Percentiles rank a stretch among this genome's conserved stretches.
Evolutionary conservation across 1,284 basidiomycete genomes (phyloP).

Genomic region (Pascua sp.): DNA sequence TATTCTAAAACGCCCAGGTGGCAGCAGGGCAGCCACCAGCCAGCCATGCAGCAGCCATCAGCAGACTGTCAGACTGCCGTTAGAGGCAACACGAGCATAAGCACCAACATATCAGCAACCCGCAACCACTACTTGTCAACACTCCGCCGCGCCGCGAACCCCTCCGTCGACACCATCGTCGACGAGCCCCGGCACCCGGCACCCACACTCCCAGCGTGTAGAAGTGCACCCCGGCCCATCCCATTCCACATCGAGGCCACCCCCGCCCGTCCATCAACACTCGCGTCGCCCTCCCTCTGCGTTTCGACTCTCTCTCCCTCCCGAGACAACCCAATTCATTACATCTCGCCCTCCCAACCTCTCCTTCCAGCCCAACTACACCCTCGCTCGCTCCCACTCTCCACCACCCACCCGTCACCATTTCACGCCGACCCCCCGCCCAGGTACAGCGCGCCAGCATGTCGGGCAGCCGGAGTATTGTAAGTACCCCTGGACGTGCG

Average conservation of each 20-base stretch:
- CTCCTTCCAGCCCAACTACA: neutral
- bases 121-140: too few species aligned
- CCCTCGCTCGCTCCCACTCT: neutral
- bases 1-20: too few species aligned
- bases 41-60: too few species aligned
- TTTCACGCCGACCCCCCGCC: conserved; percentile 1
- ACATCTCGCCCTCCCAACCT: neutral
- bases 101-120: too few species aligned
- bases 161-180: too few species aligned
- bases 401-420: neutral
- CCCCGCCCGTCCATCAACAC: neutral
- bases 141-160: too few species aligned
- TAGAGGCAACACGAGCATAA: too few species aligned
- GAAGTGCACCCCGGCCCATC: too few species aligned
- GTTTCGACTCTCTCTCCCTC: neutral
- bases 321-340: neutral
- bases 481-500: conserved; percentile 12
- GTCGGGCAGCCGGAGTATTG: conserved; percentile 30
- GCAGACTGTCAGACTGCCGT: too few species aligned
- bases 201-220: too few species aligned
- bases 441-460: conserved; percentile 15
- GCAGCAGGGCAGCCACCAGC: too few species aligned
- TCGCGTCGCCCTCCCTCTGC: neutral
- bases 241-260: neutral
- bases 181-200: too few species aligned